Evolutionary conservation across 2,329 filamentous ascomycete species (phyloP).

Genomic region (Pyricularia pennisetigena): DNA sequence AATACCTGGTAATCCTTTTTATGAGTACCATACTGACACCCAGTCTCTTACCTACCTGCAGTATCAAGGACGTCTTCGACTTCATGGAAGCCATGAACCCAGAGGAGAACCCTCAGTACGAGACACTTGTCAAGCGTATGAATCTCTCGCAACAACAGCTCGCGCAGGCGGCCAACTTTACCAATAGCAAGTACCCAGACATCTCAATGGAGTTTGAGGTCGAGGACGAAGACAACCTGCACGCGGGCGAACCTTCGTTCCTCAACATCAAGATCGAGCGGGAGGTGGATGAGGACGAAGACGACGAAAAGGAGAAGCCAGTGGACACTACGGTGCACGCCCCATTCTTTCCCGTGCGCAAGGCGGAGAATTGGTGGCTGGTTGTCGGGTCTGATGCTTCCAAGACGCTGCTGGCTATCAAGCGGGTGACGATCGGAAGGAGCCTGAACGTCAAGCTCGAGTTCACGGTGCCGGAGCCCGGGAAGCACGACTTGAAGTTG

Average conservation of each 20-base stretch:
- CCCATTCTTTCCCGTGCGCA: slow-evolving; percentile 84
- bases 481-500: slow-evolving; percentile 79
- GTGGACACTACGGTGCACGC: slow-evolving; percentile 82
- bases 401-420: slow-evolving; percentile 83
- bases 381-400: slow-evolving; percentile 89
- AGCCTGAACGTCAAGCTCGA: slow-evolving; percentile 70
- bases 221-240: slow-evolving; percentile 69
- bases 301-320: slow-evolving; percentile 56
- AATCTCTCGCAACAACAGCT: slow-evolving; percentile 74
- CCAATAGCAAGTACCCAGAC: slow-evolving; percentile 93
- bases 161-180: slow-evolving; percentile 84
- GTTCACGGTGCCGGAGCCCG: slow-evolving; percentile 76
- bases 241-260: slow-evolving; percentile 70
- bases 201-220: slow-evolving; percentile 85
- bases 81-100: slow-evolving; percentile 99
- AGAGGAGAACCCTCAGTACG: slow-evolving; percentile 78
- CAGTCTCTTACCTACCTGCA: slow-evolving; percentile 20
- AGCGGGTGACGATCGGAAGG: slow-evolving; percentile 78
- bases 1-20: neutral
- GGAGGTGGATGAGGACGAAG: slow-evolving; percentile 63
- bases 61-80: slow-evolving; percentile 88
- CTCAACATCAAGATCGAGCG: slow-evolving; percentile 78
- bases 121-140: slow-evolving; percentile 65
- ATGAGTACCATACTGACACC: slow-evolving; percentile 19
- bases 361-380: slow-evolving; percentile 98